These are phyloP conservation scores for Aspergillus floridensis DNA, from an alignment of 2,329 filamentous ascomycete genomes.

Conservation along the genomic window DNA sequence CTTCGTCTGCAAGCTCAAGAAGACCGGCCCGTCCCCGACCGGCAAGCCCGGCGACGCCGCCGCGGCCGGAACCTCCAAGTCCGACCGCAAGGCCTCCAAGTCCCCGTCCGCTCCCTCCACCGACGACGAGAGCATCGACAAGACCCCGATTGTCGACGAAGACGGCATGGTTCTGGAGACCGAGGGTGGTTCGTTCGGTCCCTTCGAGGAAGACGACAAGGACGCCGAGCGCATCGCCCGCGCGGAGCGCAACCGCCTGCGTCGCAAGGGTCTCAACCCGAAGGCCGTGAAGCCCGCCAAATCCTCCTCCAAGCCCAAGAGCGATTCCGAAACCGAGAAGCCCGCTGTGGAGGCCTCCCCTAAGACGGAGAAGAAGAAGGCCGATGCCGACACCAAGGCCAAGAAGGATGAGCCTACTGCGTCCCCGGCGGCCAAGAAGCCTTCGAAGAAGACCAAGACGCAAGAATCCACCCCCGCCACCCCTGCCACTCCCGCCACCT, in stretches of 20 bases:
- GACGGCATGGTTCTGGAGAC: conserved; percentile 28
- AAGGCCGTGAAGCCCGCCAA: conserved; percentile 49
- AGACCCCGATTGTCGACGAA: conserved; percentile 61
- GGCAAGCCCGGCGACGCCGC: conserved; percentile 18
- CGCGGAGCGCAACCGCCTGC: conserved; percentile 70
- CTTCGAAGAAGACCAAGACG: conserved; percentile 18
- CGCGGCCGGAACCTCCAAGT: conserved; percentile 27
- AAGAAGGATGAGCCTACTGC: conserved; percentile 23
- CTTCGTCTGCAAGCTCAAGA: conserved; percentile 97
- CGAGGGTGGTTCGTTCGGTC: conserved; percentile 61
- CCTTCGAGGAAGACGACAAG: conserved; percentile 70
- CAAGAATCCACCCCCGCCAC: background rate
- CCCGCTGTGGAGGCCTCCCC: conserved; percentile 2
- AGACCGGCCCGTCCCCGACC: conserved; percentile 71
- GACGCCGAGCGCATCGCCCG: conserved; percentile 70
- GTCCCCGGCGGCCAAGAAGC: conserved; percentile 14
- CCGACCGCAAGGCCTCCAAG: conserved; percentile 19
- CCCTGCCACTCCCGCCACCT: background rate
- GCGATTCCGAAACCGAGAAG: conserved; percentile 17
- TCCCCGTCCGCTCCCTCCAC: conserved; percentile 23
- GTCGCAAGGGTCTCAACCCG: conserved; percentile 71
- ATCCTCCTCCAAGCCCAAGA: conserved; percentile 26
- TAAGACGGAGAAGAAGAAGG: conserved; percentile 17
- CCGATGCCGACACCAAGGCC: conserved; percentile 16
- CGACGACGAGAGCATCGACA: conserved; percentile 58